Base-by-base conservation (phyloP, 768 basidiomycete species). In the Suillus placidus region DNA sequence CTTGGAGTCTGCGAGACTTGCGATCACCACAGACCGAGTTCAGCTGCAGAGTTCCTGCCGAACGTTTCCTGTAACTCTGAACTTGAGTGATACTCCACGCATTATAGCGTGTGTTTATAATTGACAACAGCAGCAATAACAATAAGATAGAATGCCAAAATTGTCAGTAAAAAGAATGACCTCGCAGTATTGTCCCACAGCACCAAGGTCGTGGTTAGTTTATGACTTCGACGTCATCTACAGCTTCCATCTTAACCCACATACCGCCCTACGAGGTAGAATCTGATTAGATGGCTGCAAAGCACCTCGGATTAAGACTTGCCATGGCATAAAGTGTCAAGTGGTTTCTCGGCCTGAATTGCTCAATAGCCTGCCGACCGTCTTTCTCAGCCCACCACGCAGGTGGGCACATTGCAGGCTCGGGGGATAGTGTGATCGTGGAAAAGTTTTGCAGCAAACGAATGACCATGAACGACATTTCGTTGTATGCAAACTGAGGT, bases 241-340 rank as follows among this genome's bases (percentile, higher is more conserved):
- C 72, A 52, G 76, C 71, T 23, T 70, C 72, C 83, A 83, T 81
- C 63, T 72, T 80, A 37, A 82, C 76, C 83, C 84, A 84, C 26
- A 84, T 66, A 13, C 84, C 83, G 1, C 82, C 82, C 82, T 83
- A 47, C 2, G n/a, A 57, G 26, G 16, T 10, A 61, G 54, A 34
- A 42, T 6, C 12, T 43, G 37, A 20, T 23, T 20, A 23, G 13
- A 37, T 40, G 40, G 0, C 56, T 26, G 18, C 23, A 10, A 54
- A 51, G 1, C 1, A 1, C 37, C 30, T 45, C 13, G 20, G 35
- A 49, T 38, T 43, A 20, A 14, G 6, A 34, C 80, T 58, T 66
- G 82, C 81, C 76, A 80, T 74, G 20, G 79, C 74, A 35, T 77
- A 77, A 66, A 79, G 55, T 1, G 77, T 80, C 8, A 80, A 54